Evolutionary conservation across 257 asterid species (phyloP).

Genomic region (Solanum rostratum): DNA sequence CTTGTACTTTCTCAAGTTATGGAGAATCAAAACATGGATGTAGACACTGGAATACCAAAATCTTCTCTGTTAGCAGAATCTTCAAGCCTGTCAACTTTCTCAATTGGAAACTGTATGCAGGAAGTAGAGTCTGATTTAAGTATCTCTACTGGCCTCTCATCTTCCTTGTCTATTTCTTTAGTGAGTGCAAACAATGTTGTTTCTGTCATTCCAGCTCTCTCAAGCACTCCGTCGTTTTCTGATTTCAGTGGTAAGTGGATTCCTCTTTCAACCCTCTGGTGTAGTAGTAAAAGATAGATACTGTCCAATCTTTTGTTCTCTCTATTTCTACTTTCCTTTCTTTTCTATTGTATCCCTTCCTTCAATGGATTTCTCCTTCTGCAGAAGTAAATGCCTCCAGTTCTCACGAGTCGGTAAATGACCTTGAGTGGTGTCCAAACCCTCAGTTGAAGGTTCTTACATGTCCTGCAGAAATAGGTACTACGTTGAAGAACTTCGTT

Average conservation of each 20-base stretch:
- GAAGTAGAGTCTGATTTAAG: constrained; percentile 11
- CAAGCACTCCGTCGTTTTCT: not conserved
- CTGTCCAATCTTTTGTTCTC: not conserved
- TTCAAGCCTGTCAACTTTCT: constrained; percentile 2
- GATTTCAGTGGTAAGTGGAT: constrained; percentile 36
- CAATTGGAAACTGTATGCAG: not conserved
- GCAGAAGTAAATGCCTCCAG: constrained; percentile 12
- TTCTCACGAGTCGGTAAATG: constrained; percentile 5
- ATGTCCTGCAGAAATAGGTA: constrained; percentile 31
- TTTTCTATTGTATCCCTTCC: not conserved
- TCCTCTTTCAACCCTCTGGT: constrained; percentile 2
- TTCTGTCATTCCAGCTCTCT: constrained; percentile 10
- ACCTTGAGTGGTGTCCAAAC: constrained; percentile 2
- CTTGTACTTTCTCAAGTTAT: constrained; percentile 3
- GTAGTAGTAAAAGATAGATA: not conserved
- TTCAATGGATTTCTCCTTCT: not conserved
- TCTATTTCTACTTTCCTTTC: not conserved
- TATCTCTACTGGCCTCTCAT: constrained; percentile 4
- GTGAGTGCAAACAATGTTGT: constrained; percentile 10
- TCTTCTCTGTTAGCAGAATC: constrained; percentile 13
- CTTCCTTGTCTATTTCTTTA: constrained; percentile 8
- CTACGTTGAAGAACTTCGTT: not conserved
- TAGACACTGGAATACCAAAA: constrained; percentile 5
- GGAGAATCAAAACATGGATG: constrained; percentile 6
- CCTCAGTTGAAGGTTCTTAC: constrained; percentile 1